Base-by-base conservation (phyloP, 2,329 filamentous ascomycete genomes). In the Celoporthe dispersa region DNA sequence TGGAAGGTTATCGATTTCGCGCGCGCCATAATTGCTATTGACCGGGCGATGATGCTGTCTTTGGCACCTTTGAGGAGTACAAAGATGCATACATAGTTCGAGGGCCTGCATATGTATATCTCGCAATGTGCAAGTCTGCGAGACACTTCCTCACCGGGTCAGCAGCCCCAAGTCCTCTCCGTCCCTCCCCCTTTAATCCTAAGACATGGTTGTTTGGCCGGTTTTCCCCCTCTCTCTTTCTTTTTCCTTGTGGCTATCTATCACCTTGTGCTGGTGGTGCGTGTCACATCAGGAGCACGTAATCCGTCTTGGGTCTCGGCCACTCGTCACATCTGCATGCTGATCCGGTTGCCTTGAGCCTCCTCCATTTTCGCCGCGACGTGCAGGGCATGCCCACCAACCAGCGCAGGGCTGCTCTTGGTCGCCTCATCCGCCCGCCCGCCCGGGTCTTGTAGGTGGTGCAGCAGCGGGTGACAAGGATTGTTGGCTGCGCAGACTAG, bases 211-310 rank as follows among this genome's bases (percentile, higher is more conserved):
- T 37, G 37, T 37, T 8, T n/a, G n/a, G n/a, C n/a, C n/a, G 35
- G 12, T 39, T 61, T 33, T 59, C 25, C 22, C 51, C 51, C 25
- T 55, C 8, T 55, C 22, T 33, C 16, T 16, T 59, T 22, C 9
- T 28, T 57, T 19, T 28, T 22, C 3, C 33, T 14, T 22, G 25
- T 59, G 25, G 5, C 33, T 61, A 12, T 31, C 9, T 37, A 37
- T 28, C 33, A 37, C 28, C 55, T 61, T 25, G 22, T 37, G 59
- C 33, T 31, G 53, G 53, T 16, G 4, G 28, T 33, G 53, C 28
- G 25, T 57, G 53, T 57, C 53, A 57, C n/a, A 55, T 28, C 51
- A 16, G 14, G 33, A 31, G 53, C 53, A 57, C 53, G 53, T 57
- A 57, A 57, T 55, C 4, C 25, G 2, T 57, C 53, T 57, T 25